Percentiles rank a stretch among this genome's conserved stretches.
These are phyloP conservation scores for Fusarium succisae DNA, from an alignment of 2,329 filamentous ascomycete species.

Conservation along the genomic window DNA sequence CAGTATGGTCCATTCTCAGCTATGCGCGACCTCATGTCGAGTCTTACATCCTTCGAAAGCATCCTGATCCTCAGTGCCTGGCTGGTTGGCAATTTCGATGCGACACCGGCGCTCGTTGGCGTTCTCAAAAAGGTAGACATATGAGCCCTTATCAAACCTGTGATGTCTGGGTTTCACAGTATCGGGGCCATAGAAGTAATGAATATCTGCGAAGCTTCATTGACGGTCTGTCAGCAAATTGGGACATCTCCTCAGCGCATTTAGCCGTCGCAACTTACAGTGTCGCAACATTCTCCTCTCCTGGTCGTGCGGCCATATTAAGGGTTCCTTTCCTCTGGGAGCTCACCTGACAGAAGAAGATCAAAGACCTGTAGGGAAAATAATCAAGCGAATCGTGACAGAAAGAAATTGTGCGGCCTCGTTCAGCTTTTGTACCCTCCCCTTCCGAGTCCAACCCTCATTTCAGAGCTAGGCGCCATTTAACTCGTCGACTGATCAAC, in stretches of 20 bases:
- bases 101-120: constrained; percentile 72
- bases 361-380: background rate
- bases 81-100: constrained; percentile 79
- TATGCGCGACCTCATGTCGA: background rate
- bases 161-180: constrained; percentile 76
- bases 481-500: constrained; percentile 35
- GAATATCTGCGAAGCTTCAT: constrained; percentile 76
- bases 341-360: background rate
- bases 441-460: background rate
- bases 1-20: constrained; percentile 6
- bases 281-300: constrained; percentile 62
- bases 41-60: constrained; percentile 78
- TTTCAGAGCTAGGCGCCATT: constrained; percentile 26
- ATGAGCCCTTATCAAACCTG: constrained; percentile 81
- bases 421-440: constrained; percentile 40
- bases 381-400: constrained; percentile 13
- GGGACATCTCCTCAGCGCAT: background rate
- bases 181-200: constrained; percentile 80
- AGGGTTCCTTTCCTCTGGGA: background rate
- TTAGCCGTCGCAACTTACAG: constrained; percentile 52
- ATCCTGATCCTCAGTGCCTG: constrained; percentile 80
- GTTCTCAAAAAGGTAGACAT: constrained; percentile 83
- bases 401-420: constrained; percentile 26
- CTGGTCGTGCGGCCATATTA: constrained; percentile 57
- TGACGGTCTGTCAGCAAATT: constrained; percentile 11